These are phyloP conservation scores for Leucocoprinus birnbaumii DNA, from an alignment of 768 basidiomycete species.

Conservation along the genomic window DNA sequence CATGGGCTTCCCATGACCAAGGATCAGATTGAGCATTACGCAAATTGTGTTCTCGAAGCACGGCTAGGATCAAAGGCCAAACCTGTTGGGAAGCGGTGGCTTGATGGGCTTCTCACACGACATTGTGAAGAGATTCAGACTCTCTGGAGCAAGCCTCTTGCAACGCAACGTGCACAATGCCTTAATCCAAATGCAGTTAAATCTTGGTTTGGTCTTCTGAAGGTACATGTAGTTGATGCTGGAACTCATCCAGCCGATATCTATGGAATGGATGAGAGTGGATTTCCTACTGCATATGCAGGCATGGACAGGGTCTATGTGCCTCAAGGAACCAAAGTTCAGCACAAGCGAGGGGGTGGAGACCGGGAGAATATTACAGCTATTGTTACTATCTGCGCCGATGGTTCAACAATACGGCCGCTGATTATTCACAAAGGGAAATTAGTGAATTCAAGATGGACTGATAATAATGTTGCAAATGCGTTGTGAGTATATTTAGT, in stretches of 20 bases:
- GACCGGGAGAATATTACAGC: constrained; percentile 33
- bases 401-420: constrained; percentile 29
- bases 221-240: constrained; percentile 19
- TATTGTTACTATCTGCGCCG: constrained; percentile 37
- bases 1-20: too few relatives aligned
- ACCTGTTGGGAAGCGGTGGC: constrained; percentile 17
- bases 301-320: constrained; percentile 28
- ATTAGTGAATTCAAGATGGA: constrained; percentile 26
- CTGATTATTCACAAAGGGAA: constrained; percentile 38
- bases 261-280: constrained; percentile 38
- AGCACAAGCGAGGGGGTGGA: constrained; percentile 28
- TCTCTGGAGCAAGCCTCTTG: constrained; percentile 29
- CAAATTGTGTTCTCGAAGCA: too few relatives aligned
- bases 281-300: constrained; percentile 22
- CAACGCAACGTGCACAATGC: constrained; percentile 23
- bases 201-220: constrained; percentile 30
- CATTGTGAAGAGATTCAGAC: constrained; percentile 27
- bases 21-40: too few relatives aligned
- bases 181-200: constrained; percentile 26
- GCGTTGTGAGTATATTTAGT: constrained; percentile 23
- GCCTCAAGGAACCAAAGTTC: constrained; percentile 20
- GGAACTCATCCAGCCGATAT: constrained; percentile 20
- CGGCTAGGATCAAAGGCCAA: too few relatives aligned
- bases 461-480: constrained; percentile 30
- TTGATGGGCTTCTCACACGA: constrained; percentile 21